phyloP scores from a whole-genome alignment of 2,329 filamentous ascomycete species.

The Lecanicillium sp. region DNA sequence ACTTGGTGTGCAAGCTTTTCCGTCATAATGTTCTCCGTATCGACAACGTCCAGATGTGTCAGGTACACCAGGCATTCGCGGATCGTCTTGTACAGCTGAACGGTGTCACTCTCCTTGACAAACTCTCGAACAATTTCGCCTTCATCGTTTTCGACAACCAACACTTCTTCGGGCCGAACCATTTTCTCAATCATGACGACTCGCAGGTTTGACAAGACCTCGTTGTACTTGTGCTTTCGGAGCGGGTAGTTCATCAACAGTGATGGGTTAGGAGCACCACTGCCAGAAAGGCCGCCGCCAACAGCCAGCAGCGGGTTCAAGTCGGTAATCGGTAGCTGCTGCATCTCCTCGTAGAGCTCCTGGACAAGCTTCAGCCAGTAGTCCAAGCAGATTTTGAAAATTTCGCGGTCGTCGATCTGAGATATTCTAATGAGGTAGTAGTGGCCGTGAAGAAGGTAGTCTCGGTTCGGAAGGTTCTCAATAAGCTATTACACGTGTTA shows the following conservation, averaged over 20 bases:
- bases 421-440: slow-evolving; percentile 98
- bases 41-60: slow-evolving; percentile 92
- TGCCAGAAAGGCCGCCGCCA: slow-evolving; percentile 61
- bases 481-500: slow-evolving; percentile 56
- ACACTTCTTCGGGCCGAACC: slow-evolving; percentile 93
- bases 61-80: slow-evolving; percentile 94
- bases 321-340: slow-evolving; percentile 86
- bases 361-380: slow-evolving; percentile 99
- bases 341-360: slow-evolving; percentile 98
- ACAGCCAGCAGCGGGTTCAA: slow-evolving; percentile 82
- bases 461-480: slow-evolving; percentile 89
- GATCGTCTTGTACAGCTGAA: slow-evolving; percentile 98
- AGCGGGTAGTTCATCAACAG: slow-evolving; percentile 86
- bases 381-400: slow-evolving; percentile 98
- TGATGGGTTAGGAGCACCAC: slow-evolving; percentile 76
- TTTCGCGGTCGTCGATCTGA: slow-evolving; percentile 96
- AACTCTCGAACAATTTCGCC: slow-evolving; percentile 98
- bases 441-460: slow-evolving; percentile 91
- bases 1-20: slow-evolving; percentile 95
- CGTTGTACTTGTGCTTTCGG: slow-evolving; percentile 95
- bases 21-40: slow-evolving; percentile 98
- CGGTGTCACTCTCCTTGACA: slow-evolving; percentile 98
- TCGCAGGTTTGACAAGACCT: slow-evolving; percentile 86
- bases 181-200: slow-evolving; percentile 99
- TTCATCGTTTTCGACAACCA: slow-evolving; percentile 99